Conservation (phyloP, 306 rosid species). For the Cucurbita ficifolia region DNA sequence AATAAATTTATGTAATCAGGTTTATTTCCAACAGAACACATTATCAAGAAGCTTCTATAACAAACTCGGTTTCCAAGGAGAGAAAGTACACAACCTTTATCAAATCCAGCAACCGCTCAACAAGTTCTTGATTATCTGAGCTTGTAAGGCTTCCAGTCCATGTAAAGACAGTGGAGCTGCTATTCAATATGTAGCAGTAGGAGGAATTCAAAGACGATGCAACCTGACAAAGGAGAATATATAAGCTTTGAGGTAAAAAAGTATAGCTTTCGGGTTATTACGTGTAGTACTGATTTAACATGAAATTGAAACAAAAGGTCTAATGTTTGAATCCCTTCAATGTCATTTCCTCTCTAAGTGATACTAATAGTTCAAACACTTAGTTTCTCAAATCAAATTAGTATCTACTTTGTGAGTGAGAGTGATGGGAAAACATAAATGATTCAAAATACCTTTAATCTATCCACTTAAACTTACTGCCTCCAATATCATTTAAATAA, state of each 20-base stretch:
- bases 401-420: not conserved
- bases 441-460: not conserved
- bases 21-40: not conserved
- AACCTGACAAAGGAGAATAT: conserved; percentile 29
- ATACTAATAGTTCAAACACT: not conserved
- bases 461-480: too few species aligned
- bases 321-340: not conserved
- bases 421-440: not conserved
- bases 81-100: conserved; percentile 49
- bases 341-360: not conserved
- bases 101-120: conserved; percentile 83
- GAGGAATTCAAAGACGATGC: conserved; percentile 91
- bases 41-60: not conserved
- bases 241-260: not conserved
- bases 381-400: not conserved
- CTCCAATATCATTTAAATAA: too few species aligned
- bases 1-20: not conserved
- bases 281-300: not conserved
- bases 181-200: conserved; percentile 71
- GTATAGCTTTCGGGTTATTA: too few species aligned
- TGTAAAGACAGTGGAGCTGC: conserved; percentile 45
- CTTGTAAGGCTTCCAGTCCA: conserved; percentile 74
- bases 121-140: conserved; percentile 64
- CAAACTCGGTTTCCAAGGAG: conserved; percentile 1
- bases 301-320: not conserved